Evolutionary conservation across 495 filamentous ascomycete species (phyloP).

Genomic region (Xylaria venustula): DNA sequence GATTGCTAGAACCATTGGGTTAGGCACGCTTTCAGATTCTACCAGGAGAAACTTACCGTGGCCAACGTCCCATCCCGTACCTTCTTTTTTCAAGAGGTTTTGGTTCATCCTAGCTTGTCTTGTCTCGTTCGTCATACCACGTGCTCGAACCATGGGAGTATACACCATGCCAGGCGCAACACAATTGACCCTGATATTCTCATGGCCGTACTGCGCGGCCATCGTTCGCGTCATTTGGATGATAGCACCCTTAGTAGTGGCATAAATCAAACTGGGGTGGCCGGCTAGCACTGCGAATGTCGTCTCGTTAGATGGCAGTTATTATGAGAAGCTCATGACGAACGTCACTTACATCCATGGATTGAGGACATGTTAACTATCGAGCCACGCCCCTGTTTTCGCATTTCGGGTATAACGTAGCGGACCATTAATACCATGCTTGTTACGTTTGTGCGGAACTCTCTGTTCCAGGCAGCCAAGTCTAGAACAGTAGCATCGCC

Average conservation of each 20-base stretch:
- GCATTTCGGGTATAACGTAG: slow-evolving; percentile 4
- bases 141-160: slow-evolving; percentile 1
- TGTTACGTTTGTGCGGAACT: slow-evolving; percentile 5
- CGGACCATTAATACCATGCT: slow-evolving; percentile 10
- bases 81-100: slow-evolving; percentile 5
- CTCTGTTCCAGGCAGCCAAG: slow-evolving; percentile 7
- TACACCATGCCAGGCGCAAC: slow-evolving; percentile 49
- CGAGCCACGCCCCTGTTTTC: slow-evolving; percentile 4
- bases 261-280: slow-evolving; percentile 44
- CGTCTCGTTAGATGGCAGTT: neutral
- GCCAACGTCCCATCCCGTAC: slow-evolving; percentile 9
- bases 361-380: slow-evolving; percentile 6
- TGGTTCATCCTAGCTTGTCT: slow-evolving; percentile 4
- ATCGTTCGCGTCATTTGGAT: slow-evolving; percentile 60
- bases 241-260: slow-evolving; percentile 59
- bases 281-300: neutral
- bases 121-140: slow-evolving; percentile 10
- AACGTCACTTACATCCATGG: neutral
- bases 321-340: neutral
- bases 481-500: slow-evolving; percentile 2
- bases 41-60: neutral
- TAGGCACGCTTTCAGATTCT: neutral
- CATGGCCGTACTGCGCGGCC: slow-evolving; percentile 56
- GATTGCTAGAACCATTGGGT: neutral
- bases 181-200: slow-evolving; percentile 57